These are phyloP conservation scores for Domatiomyces catenatus DNA, from an alignment of 2,329 filamentous ascomycete species.

Conservation along the genomic window DNA sequence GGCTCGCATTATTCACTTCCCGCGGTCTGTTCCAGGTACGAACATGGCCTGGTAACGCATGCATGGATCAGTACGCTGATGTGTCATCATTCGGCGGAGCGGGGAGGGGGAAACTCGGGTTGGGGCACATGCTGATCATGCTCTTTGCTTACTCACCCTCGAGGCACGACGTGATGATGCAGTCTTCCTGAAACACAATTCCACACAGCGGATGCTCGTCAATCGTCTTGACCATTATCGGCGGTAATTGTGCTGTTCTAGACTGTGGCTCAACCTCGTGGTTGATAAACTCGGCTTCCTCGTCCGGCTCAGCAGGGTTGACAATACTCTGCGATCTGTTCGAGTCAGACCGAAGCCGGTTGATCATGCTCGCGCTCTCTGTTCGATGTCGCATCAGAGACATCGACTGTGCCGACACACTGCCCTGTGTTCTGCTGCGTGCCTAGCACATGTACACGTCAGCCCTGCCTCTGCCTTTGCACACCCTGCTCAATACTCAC, in stretches of 20 bases:
- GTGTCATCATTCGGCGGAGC: background rate
- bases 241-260: conserved; percentile 70
- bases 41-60: conserved; percentile 45
- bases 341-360: conserved; percentile 56
- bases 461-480: background rate
- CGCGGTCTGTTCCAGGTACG: conserved; percentile 57
- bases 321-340: conserved; percentile 27
- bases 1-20: conserved; percentile 26
- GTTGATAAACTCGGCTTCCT: conserved; percentile 46
- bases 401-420: conserved; percentile 30
- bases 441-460: conserved; percentile 7
- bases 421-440: conserved; percentile 26
- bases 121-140: conserved; percentile 32
- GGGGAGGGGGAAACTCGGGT: conserved; percentile 10
- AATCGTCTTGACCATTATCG: conserved; percentile 73
- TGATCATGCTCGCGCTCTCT: conserved; percentile 39
- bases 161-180: conserved; percentile 83
- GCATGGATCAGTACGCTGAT: conserved; percentile 5
- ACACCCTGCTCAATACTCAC: conserved; percentile 37
- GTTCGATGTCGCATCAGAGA: conserved; percentile 45
- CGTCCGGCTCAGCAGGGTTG: conserved; percentile 24
- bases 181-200: conserved; percentile 85
- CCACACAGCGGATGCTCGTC: conserved; percentile 78
- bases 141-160: conserved; percentile 47
- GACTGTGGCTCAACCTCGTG: conserved; percentile 77